Evolutionary conservation across 257 asterid genomes (phyloP), one percentile per base, ranked within the genome.

Genomic region (Anisodus tanguticus): DNA sequence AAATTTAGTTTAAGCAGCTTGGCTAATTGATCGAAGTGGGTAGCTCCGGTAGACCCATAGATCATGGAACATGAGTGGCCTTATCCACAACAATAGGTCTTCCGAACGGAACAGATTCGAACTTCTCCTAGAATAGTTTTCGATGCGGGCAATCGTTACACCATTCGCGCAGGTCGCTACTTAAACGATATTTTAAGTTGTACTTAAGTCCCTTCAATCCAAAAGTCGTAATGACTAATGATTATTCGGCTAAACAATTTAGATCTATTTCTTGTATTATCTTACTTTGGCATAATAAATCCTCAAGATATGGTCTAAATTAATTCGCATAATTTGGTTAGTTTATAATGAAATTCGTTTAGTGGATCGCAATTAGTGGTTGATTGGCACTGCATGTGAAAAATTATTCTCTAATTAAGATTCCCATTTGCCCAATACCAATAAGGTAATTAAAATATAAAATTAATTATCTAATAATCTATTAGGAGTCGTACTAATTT

Each of bases 281-380:
- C 45, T 41, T 41, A 41, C 45, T 3, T 4, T 58, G n/a, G 22
- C 63, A 16, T 16, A 5, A 7, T 58, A 6, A 58, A 58, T 19
- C 63, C 63, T 58, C 63, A 58, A 15, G 9, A 58, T 58, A 5
- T 17, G 6, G 12, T 49, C 10, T 49, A 47, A 72, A 49, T 8
- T 19, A 49, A 26, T 47, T 74, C 2, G 6, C 59, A 49, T 0
- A 74, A 49, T 49, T 74, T 49, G 3, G 39, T 11, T 72, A 74
- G 9, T 74, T 74, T 74, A 69, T 49, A 47, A 72, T 19, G 0
- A 74, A 17, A 26, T 74, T 7, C 47, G 3, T 26, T 8, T 51
- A 76, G 47, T 51, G 81, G 81, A 76, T 76, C 15, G 8, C 63
- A 53, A 76, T 76, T 76, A 76, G 81, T 4, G 81, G 60, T 76